These are phyloP conservation scores for Secale cereale DNA, from an alignment of 176 grass and related monocot species.

Conservation along the genomic window DNA sequence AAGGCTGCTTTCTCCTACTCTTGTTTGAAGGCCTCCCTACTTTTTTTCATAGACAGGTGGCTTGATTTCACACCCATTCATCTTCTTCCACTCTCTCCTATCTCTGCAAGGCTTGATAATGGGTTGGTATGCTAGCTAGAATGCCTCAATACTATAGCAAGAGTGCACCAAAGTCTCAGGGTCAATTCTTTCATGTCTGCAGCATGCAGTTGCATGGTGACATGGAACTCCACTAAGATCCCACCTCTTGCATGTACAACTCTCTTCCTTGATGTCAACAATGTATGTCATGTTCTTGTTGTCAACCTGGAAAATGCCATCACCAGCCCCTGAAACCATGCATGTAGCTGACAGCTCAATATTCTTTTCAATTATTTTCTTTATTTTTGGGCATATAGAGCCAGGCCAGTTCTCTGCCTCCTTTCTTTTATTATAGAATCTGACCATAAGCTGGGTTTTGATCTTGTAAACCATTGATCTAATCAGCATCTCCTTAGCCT, in stretches of 20 bases:
- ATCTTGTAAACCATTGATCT: no score
- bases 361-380: background rate
- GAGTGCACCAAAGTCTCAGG: background rate
- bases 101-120: background rate
- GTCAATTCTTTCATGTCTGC: background rate
- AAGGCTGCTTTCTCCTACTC: background rate
- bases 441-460: no score
- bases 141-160: background rate
- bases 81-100: background rate
- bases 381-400: background rate
- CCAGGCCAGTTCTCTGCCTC: no score
- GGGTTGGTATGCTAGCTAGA: background rate
- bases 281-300: background rate
- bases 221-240: no score
- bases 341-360: background rate
- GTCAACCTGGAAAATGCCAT: background rate
- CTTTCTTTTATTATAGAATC: no score
- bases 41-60: background rate
- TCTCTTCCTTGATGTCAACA: background rate
- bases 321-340: background rate
- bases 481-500: no score
- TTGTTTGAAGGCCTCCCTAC: background rate
- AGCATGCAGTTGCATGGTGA: background rate
- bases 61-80: background rate
- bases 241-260: no score